Conservation (phyloP, 1,284 basidiomycete genomes). For the Sphaerobolus stellatus region DNA sequence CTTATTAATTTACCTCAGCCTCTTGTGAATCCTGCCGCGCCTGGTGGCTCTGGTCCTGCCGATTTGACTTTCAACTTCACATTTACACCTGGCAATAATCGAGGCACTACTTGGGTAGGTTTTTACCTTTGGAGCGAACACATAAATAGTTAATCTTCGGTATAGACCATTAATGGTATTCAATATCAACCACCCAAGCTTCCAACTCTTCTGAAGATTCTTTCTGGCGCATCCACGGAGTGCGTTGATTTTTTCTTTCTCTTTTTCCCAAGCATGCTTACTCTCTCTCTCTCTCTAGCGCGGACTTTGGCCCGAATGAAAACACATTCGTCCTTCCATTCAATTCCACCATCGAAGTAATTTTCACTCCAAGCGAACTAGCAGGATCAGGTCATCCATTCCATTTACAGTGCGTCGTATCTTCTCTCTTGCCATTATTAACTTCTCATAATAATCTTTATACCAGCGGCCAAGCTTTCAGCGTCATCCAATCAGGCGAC, state of each 20-base stretch:
- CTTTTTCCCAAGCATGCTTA: conserved; percentile 27
- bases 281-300: neutral
- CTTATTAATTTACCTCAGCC: neutral
- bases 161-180: conserved; percentile 17
- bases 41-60: conserved; percentile 15
- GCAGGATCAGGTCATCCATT: conserved; percentile 29
- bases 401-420: conserved; percentile 14
- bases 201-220: conserved; percentile 51
- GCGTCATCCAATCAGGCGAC: conserved; percentile 9
- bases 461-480: conserved; percentile 11
- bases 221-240: conserved; percentile 45
- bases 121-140: neutral
- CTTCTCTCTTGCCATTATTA: neutral
- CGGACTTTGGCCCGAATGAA: conserved; percentile 5
- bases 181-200: conserved; percentile 38
- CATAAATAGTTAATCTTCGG: neutral
- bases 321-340: conserved; percentile 39
- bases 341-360: conserved; percentile 48
- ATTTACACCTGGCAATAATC: conserved; percentile 3
- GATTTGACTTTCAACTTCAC: conserved; percentile 14
- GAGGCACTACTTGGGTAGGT: neutral
- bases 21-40: conserved; percentile 17
- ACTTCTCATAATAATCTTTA: neutral
- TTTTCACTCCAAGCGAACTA: too few relatives aligned
- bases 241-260: conserved; percentile 45